Conservation (phyloP, 768 basidiomycete genomes). For the Termitomyces sp. region DNA sequence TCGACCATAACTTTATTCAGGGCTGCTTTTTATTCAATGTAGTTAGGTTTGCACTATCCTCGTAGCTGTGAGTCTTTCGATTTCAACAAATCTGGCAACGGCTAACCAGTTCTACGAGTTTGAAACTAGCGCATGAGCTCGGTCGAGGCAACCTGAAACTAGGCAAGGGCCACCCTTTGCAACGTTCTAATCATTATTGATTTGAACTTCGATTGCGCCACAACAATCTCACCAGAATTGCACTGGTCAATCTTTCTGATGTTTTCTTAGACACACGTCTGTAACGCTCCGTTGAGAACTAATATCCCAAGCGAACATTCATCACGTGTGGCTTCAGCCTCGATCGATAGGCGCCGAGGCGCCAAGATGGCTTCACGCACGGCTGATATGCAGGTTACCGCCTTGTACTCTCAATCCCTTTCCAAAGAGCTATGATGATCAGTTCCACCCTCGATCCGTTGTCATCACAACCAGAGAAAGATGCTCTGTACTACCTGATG, state of each 20-base stretch:
- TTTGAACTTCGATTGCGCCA: background rate
- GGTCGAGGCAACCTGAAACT: background rate
- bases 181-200: background rate
- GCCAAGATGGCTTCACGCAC: background rate
- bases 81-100: too few species aligned
- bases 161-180: background rate
- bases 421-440: background rate
- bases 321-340: background rate
- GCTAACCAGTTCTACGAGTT: too few species aligned
- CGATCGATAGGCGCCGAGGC: background rate
- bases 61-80: too few species aligned
- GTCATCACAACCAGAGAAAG: background rate
- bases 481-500: conserved; percentile 7
- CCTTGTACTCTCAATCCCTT: background rate
- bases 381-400: background rate
- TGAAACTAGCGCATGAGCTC: too few species aligned
- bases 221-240: background rate
- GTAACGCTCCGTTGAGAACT: too few species aligned
- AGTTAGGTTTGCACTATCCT: background rate
- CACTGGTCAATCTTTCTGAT: background rate
- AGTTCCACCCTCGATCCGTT: background rate
- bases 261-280: background rate
- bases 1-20: background rate
- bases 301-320: too few species aligned
- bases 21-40: background rate